Conservation (phyloP, 495 filamentous ascomycete species). For the Penicillium alfredii region DNA sequence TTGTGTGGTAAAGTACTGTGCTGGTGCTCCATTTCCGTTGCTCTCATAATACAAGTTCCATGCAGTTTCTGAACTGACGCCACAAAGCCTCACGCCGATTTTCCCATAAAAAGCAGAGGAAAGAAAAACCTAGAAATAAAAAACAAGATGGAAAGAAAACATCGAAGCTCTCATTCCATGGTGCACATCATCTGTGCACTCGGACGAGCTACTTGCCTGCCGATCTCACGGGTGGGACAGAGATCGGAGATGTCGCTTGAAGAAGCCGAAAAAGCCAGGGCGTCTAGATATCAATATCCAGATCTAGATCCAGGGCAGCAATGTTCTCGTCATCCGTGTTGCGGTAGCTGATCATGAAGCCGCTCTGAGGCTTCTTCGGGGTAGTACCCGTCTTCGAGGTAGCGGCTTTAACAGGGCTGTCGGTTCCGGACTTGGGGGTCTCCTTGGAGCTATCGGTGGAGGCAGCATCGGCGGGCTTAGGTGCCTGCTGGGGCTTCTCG, state of each 20-base stretch:
- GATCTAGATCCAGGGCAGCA: slow-evolving; percentile 70
- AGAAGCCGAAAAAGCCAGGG: no score
- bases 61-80: slow-evolving; percentile 10
- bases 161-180: background rate
- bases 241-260: no score
- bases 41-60: slow-evolving; percentile 20
- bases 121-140: slow-evolving; percentile 1
- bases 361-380: slow-evolving; percentile 52
- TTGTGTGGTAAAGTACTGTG: background rate
- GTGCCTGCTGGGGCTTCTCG: slow-evolving; percentile 18
- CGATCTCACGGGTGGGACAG: no score
- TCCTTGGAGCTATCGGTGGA: slow-evolving; percentile 44
- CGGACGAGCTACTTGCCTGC: no score
- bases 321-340: slow-evolving; percentile 83
- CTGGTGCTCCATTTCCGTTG: slow-evolving; percentile 12
- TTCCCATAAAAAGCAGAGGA: slow-evolving; percentile 1
- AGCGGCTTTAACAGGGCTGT: slow-evolving; percentile 17
- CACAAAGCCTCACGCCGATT: slow-evolving; percentile 10
- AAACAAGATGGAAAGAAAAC: slow-evolving; percentile 4
- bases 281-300: slow-evolving; percentile 72
- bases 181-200: background rate
- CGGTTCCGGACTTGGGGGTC: slow-evolving; percentile 38
- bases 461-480: slow-evolving; percentile 28
- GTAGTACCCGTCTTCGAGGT: slow-evolving; percentile 32
- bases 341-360: slow-evolving; percentile 61